A percentile compares a stretch with the other conserved stretches of the same genome.
Conservation (phyloP, 352 stramenopile genomes). For the Phytophthora colocasiae region DNA sequence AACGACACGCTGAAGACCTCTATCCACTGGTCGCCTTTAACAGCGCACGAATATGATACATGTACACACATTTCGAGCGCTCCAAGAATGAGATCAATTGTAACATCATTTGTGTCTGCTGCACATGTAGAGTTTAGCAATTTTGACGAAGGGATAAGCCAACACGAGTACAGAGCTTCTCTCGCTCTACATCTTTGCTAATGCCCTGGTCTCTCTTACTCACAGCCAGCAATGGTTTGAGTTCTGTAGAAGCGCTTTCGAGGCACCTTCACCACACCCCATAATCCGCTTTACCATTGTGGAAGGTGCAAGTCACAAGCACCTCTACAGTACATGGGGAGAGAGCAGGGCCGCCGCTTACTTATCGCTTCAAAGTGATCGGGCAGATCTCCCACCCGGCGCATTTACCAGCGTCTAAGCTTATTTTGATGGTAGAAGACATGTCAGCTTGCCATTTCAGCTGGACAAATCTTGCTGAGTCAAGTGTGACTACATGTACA, state of each 20-base stretch:
- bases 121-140: neutral
- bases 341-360: conserved; percentile 25
- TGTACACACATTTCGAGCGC: no score
- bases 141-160: conserved; percentile 1
- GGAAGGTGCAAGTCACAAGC: conserved; percentile 8
- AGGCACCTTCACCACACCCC: neutral
- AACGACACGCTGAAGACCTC: conserved; percentile 4
- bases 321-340: conserved; percentile 33
- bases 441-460: conserved; percentile 6
- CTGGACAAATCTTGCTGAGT: conserved; percentile 18
- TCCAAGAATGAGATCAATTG: no score
- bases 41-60: neutral
- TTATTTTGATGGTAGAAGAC: conserved; percentile 34
- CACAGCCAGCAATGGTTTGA: conserved; percentile 7
- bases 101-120: conserved; percentile 1
- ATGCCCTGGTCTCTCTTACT: conserved; percentile 6
- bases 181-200: neutral
- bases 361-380: conserved; percentile 12
- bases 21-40: conserved; percentile 14
- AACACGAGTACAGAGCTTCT: conserved; percentile 2
- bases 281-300: conserved; percentile 17
- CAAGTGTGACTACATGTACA: conserved; percentile 2
- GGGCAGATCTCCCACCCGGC: neutral
- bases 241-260: conserved; percentile 35
- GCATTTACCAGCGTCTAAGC: conserved; percentile 1